phyloP scores from a whole-genome alignment of 1,139 yeast genomes.

The Lodderomyces parapsilosis region DNA sequence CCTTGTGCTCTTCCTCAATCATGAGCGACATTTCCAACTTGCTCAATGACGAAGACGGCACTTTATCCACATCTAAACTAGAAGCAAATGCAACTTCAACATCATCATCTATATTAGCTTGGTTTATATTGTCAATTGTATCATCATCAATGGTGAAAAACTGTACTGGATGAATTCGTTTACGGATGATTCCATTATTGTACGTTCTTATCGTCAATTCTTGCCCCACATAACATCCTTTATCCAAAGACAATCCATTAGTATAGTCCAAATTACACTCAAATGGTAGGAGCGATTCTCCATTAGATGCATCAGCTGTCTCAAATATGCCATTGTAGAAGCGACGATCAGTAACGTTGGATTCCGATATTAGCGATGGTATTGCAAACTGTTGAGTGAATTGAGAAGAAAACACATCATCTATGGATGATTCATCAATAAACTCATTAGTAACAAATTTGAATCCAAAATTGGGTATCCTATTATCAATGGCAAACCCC shows the following conservation, averaged over 20 bases:
- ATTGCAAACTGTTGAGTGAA: constrained; percentile 27
- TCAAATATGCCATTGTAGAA: constrained; percentile 67
- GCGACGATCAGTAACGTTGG: constrained; percentile 46
- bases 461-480: constrained; percentile 75
- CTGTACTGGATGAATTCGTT: constrained; percentile 74
- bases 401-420: constrained; percentile 24
- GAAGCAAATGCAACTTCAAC: neutral
- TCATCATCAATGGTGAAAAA: constrained; percentile 34
- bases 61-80: neutral
- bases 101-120: constrained; percentile 11
- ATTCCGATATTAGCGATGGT: constrained; percentile 17
- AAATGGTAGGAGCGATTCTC: constrained; percentile 63
- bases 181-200: constrained; percentile 79
- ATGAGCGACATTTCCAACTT: constrained; percentile 27
- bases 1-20: constrained; percentile 14
- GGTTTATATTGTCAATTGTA: constrained; percentile 3
- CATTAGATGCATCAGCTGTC: constrained; percentile 45
- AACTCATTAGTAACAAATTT: constrained; percentile 56
- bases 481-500: constrained; percentile 53
- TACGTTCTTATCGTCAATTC: constrained; percentile 88
- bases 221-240: constrained; percentile 97
- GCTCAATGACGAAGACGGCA: constrained; percentile 20
- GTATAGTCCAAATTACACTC: constrained; percentile 81
- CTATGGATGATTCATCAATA: too few relatives aligned
- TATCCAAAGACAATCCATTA: constrained; percentile 80